Evolutionary conservation across 371 early-diverging fungal species (phyloP), one percentile per base, ranked within the genome.

Genomic region (Actinomortierella wolfii): DNA sequence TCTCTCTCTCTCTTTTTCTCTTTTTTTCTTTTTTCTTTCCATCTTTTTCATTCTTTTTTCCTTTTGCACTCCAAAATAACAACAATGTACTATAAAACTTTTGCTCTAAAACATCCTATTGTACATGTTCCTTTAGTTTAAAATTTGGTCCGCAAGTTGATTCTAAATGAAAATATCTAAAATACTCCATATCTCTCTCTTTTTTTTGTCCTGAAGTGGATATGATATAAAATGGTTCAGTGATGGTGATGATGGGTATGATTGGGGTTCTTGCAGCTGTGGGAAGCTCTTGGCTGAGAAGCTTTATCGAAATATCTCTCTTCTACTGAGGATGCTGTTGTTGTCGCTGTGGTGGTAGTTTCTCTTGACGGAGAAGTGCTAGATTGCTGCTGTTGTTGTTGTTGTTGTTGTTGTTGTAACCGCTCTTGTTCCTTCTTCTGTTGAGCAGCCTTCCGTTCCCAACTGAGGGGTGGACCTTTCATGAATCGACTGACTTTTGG

Each of bases 371-470:
- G n/a, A n/a, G n/a, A n/a, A n/a, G n/a, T n/a, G n/a, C n/a, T n/a
- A n/a, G n/a, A n/a, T 28, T 57, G 48, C 34, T 26, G 47, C 47
- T 57, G 39, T 3, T 25, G 57, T 41, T 58, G 58, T 47, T 56
- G 57, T 15, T 26, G 28, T 17, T 59, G 49, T 40, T 57, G 54
- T 28, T 51, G 41, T 34, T 51, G 49, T 41, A 52, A 60, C 25
- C 54, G 57, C 2, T 56, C 59, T 29, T 48, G 61, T 26, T 62
- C 63, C 65, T 62, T 66, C 11, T 59, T 59, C 26, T 63, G 59
- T 51, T 73, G 74, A 2, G 63, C 59, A 39, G 74, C 74, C n/a
- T 62, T 67, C 24, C 62, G 54, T 54, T 73, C 74, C 74, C 74
- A 73, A 39, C 74, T 73, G 17, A 66, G 44, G 13, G 74, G 74